These are phyloP conservation scores for Aspergillus viridinutans DNA, from an alignment of 2,329 filamentous ascomycete genomes.

Conservation along the genomic window DNA sequence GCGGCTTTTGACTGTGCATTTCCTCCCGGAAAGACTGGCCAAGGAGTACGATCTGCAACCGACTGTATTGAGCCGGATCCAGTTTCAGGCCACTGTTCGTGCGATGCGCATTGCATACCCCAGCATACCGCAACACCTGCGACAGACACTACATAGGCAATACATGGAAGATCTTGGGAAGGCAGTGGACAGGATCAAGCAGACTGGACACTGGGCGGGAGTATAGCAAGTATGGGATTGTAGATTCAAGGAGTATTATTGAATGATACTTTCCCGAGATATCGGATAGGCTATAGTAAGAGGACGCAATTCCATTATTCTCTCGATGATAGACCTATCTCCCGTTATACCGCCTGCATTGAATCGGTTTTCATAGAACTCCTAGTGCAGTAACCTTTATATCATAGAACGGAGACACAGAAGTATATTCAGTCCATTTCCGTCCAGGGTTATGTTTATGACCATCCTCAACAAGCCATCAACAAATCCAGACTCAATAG, in stretches of 20 bases:
- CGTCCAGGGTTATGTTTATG: no score
- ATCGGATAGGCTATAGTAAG: background rate
- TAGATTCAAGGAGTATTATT: background rate
- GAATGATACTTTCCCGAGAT: background rate
- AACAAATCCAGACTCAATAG: background rate
- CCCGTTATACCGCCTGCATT: no score
- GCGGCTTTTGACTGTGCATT: slow-evolving; percentile 4
- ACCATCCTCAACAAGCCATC: no score
- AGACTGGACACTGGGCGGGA: slow-evolving; percentile 11
- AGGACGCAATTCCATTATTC: no score
- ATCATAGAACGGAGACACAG: no score
- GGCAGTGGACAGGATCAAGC: slow-evolving; percentile 9
- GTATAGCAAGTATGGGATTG: background rate
- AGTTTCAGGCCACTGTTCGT: slow-evolving; percentile 8
- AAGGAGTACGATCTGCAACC: slow-evolving; percentile 13
- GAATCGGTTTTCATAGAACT: no score
- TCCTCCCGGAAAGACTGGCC: slow-evolving; percentile 5
- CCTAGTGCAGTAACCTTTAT: no score
- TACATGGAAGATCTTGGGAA: slow-evolving; percentile 13
- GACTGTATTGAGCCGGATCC: slow-evolving; percentile 1
- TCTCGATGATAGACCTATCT: no score
- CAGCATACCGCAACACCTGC: slow-evolving; percentile 1
- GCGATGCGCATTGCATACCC: slow-evolving; percentile 7
- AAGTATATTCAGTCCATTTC: no score
- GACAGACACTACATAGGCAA: slow-evolving; percentile 4